Evolutionary conservation across 768 basidiomycete species (phyloP).

Genomic region (Serendipita sp.): DNA sequence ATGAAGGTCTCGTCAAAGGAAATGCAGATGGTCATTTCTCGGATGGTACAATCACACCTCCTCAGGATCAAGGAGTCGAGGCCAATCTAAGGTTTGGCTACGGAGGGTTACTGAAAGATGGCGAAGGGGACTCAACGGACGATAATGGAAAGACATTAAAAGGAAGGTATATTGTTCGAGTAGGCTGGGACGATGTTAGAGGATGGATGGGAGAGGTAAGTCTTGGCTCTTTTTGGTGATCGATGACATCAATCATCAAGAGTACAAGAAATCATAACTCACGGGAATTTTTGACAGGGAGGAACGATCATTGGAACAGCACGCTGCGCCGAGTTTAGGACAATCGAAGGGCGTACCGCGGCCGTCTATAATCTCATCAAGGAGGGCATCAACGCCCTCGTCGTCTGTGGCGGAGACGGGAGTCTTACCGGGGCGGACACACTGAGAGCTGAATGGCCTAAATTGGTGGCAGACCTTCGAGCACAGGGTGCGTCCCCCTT

Average conservation of each 20-base stretch:
- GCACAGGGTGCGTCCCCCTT: constrained; percentile 29
- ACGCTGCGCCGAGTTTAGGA: constrained; percentile 70
- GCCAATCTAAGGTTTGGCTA: constrained; percentile 71
- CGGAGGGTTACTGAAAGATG: constrained; percentile 58
- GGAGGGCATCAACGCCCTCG: constrained; percentile 93
- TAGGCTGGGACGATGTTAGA: constrained; percentile 95
- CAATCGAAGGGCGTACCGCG: constrained; percentile 68
- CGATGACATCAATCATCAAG: not conserved
- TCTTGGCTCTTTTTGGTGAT: not conserved
- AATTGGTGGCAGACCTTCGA: constrained; percentile 55
- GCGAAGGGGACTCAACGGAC: constrained; percentile 41
- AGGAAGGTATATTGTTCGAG: constrained; percentile 82
- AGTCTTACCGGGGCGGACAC: constrained; percentile 91
- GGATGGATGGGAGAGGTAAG: constrained; percentile 83
- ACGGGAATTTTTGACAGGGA: constrained; percentile 33
- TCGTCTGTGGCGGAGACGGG: constrained; percentile 95
- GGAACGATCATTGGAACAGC: constrained; percentile 96
- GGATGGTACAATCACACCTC: constrained; percentile 9
- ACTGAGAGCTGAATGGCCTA: constrained; percentile 88
- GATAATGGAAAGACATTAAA: constrained; percentile 55
- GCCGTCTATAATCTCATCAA: constrained; percentile 86
- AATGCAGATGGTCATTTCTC: constrained; percentile 30
- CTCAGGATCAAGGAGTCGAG: not conserved
- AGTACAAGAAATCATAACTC: not conserved
- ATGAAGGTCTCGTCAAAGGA: constrained; percentile 94